phyloP scores from a whole-genome alignment of 208 protist genomes.

The Leishmania guyanensis region DNA sequence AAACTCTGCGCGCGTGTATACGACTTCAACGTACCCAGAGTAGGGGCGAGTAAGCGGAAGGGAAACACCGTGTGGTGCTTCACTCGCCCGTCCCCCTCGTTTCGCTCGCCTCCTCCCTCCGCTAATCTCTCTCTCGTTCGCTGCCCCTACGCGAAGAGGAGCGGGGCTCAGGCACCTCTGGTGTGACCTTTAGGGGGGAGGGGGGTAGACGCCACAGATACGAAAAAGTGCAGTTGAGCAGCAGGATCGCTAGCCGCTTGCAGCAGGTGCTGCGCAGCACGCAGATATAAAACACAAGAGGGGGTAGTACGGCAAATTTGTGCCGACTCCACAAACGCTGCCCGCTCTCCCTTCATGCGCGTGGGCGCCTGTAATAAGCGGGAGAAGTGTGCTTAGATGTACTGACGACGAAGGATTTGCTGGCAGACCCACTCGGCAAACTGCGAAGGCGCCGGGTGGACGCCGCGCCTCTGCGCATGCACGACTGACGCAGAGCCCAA shows the following conservation, averaged over 20 bases:
- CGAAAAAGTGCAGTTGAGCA: neutral
- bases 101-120: neutral
- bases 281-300: neutral
- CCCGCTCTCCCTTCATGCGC: neutral
- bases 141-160: neutral
- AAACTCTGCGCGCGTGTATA: neutral
- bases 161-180: too few relatives aligned
- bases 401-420: constrained; percentile 40
- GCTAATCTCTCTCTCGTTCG: neutral
- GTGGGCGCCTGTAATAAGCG: neutral
- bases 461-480: neutral
- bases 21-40: neutral
- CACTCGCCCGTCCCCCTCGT: neutral
- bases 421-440: constrained; percentile 38
- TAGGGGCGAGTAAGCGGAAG: neutral
- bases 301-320: neutral
- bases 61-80: neutral
- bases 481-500: neutral
- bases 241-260: neutral
- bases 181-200: neutral
- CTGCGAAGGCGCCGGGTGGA: neutral
- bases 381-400: constrained; percentile 18
- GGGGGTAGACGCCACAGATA: neutral
- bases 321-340: neutral
- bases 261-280: neutral